Conservation (phyloP, 2,329 filamentous ascomycete genomes). For the Raffaelea albimanens region DNA sequence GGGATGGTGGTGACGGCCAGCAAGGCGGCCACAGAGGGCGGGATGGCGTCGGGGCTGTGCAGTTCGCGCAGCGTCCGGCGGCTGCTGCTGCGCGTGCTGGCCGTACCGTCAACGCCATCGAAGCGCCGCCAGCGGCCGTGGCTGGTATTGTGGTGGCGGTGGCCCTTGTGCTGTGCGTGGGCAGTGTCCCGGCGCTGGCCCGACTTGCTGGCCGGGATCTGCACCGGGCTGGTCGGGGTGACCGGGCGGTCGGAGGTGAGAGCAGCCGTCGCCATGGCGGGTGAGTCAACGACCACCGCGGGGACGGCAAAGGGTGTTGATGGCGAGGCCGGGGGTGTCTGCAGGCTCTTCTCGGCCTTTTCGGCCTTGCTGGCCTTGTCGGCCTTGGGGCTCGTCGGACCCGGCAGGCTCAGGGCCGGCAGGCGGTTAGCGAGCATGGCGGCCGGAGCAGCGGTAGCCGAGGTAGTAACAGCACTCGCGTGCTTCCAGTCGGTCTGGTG, state of each 20-base stretch:
- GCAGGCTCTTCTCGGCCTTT: background rate
- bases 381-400: too few relatives aligned
- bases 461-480: too few relatives aligned
- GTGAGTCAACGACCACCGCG: background rate
- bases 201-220: slow-evolving; percentile 39
- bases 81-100: background rate
- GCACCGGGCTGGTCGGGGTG: slow-evolving; percentile 40
- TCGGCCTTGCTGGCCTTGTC: too few relatives aligned
- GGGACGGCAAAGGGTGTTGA: background rate
- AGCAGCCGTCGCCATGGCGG: background rate
- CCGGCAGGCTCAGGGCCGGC: too few relatives aligned
- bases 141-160: slow-evolving; percentile 12
- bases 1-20: slow-evolving; percentile 55
- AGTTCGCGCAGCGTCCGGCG: slow-evolving; percentile 20
- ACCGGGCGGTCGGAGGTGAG: slow-evolving; percentile 19
- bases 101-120: background rate
- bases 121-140: background rate
- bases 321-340: background rate
- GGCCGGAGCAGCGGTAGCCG: too few relatives aligned
- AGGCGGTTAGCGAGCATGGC: too few relatives aligned
- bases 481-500: background rate
- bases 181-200: slow-evolving; percentile 21
- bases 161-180: slow-evolving; percentile 22
- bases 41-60: slow-evolving; percentile 44
- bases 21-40: slow-evolving; percentile 50